These are phyloP conservation scores for Hansenula sp. DNA, from an alignment of 1,139 yeast species.

Conservation along the genomic window DNA sequence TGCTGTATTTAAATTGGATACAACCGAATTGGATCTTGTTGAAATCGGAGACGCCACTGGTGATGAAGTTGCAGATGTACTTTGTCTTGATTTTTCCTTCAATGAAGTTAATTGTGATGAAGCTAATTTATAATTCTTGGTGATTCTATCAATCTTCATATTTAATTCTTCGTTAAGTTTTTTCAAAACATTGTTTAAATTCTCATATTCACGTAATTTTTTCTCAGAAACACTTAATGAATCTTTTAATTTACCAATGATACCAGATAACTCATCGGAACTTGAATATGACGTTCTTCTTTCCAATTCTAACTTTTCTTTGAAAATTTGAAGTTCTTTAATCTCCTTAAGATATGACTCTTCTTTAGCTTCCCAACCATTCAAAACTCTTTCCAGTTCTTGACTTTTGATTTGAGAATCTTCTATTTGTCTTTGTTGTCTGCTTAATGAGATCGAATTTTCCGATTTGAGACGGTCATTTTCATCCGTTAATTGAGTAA, in stretches of 20 bases:
- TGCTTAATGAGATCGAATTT: slow-evolving; percentile 44
- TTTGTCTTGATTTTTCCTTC: slow-evolving; percentile 23
- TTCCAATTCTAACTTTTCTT: slow-evolving; percentile 20
- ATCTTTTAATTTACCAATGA: slow-evolving; percentile 42
- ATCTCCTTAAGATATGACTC: slow-evolving; percentile 35
- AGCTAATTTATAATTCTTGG: slow-evolving; percentile 58
- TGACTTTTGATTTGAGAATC: slow-evolving; percentile 26
- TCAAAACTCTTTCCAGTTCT: slow-evolving; percentile 26
- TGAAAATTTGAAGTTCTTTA: slow-evolving; percentile 20
- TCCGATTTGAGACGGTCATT: slow-evolving; percentile 56
- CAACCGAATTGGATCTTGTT: slow-evolving; percentile 24
- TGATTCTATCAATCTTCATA: slow-evolving; percentile 59
- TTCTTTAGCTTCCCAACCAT: slow-evolving; percentile 23
- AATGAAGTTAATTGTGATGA: slow-evolving; percentile 51
- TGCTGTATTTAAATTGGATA: slow-evolving; percentile 11
- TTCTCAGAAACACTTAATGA: slow-evolving; percentile 48
- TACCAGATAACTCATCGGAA: slow-evolving; percentile 27
- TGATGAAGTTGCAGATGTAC: slow-evolving; percentile 7
- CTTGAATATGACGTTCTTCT: slow-evolving; percentile 14
- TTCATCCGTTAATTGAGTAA: slow-evolving; percentile 49
- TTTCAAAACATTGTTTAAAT: slow-evolving; percentile 53
- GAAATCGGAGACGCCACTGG: slow-evolving; percentile 13
- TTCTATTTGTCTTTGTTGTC: slow-evolving; percentile 32
- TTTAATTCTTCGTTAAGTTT: slow-evolving; percentile 65
- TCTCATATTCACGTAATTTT: slow-evolving; percentile 53